Evolutionary conservation across 805 yeast species (phyloP).

Genomic region (Metschnikowia lochheadii): DNA sequence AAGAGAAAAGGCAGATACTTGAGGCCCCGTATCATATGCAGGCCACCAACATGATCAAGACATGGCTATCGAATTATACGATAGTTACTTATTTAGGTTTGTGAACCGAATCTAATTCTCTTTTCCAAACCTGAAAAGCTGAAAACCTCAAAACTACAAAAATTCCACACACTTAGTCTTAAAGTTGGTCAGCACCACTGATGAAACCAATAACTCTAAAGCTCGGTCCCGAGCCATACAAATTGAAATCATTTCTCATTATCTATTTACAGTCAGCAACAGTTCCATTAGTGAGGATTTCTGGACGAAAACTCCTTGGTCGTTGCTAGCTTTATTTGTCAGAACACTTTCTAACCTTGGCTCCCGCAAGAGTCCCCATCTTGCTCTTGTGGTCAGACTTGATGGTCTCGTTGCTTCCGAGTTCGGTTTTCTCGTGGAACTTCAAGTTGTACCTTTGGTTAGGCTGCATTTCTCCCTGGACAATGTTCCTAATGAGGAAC

Average conservation of each 20-base stretch:
- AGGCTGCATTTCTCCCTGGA: constrained; percentile 64
- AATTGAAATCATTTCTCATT: constrained; percentile 1
- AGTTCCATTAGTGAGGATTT: not conserved
- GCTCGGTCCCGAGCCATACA: not conserved
- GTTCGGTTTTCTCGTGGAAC: constrained; percentile 76
- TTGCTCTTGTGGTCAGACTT: constrained; percentile 45
- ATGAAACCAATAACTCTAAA: not conserved
- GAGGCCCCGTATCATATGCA: not conserved
- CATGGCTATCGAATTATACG: not conserved
- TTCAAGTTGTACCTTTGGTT: constrained; percentile 50
- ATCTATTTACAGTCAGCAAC: not conserved
- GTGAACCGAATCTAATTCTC: not conserved
- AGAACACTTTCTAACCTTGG: constrained; percentile 42
- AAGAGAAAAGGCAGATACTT: not conserved
- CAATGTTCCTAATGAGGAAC: constrained; percentile 72
- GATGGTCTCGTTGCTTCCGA: constrained; percentile 85
- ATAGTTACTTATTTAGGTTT: not conserved
- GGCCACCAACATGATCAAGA: not conserved
- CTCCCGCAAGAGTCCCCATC: constrained; percentile 46
- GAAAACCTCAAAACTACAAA: too few relatives aligned
- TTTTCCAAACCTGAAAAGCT: too few relatives aligned
- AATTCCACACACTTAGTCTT: not conserved
- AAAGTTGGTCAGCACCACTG: not conserved
- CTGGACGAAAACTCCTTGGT: not conserved
- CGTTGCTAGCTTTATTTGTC: constrained; percentile 5